Percentiles rank a stretch among this genome's conserved stretches.
These are phyloP conservation scores for Elongisporangium anandrum DNA, from an alignment of 352 stramenopile genomes.

Conservation along the genomic window DNA sequence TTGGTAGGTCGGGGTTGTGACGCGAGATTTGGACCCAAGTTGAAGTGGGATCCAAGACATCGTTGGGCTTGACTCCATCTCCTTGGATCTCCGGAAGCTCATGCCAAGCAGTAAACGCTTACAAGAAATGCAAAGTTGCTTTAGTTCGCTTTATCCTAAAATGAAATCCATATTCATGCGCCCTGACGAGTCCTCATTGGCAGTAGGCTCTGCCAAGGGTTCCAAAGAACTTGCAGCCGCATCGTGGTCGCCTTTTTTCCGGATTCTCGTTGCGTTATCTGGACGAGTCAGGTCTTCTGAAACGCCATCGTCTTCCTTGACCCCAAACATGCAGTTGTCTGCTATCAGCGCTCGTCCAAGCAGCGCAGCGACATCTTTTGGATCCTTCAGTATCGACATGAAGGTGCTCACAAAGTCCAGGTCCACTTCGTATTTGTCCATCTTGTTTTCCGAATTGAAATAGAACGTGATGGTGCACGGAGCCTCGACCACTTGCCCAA, in stretches of 20 bases:
- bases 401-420: conserved; percentile 32
- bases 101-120: no score
- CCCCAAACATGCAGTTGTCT: conserved; percentile 19
- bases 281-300: background rate
- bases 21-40: no score
- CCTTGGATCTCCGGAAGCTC: no score
- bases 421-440: conserved; percentile 7
- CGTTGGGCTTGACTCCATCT: no score
- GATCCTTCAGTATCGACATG: conserved; percentile 15
- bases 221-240: background rate
- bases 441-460: conserved; percentile 3
- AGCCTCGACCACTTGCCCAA: background rate
- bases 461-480: conserved; percentile 4
- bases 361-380: conserved; percentile 16
- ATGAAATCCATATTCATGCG: background rate
- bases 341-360: conserved; percentile 16
- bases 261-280: background rate
- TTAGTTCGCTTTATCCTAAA: background rate
- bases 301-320: conserved; percentile 2
- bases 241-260: background rate
- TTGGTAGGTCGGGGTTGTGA: no score
- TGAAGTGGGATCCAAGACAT: no score
- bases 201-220: background rate
- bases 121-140: no score
- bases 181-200: background rate